phyloP scores from a whole-genome alignment of 2,329 filamentous ascomycete species.

The Ascochyta fabae region DNA sequence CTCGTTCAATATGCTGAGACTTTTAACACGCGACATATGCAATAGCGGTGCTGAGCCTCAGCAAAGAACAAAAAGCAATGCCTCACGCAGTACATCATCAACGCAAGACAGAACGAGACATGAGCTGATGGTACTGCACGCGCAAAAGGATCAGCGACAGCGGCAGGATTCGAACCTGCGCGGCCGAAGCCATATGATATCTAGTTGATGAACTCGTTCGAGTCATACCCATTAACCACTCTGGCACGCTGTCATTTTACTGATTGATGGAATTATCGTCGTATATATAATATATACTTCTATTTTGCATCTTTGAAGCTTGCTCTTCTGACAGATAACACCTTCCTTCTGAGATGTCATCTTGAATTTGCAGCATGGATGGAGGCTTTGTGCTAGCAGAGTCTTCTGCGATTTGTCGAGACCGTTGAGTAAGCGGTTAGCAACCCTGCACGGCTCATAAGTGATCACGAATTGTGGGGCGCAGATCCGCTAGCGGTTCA shows the following conservation, averaged over 20 bases:
- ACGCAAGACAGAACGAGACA: too few species aligned
- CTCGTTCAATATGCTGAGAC: too few species aligned
- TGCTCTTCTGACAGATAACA: too few species aligned
- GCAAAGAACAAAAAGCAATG: too few species aligned
- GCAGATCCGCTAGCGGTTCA: conserved; percentile 9
- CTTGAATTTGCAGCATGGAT: too few species aligned
- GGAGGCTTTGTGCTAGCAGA: too few species aligned
- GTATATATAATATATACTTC: neutral
- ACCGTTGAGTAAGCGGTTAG: neutral
- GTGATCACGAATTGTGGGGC: conserved; percentile 7
- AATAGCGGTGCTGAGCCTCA: too few species aligned
- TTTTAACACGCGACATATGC: too few species aligned
- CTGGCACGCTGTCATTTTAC: conserved; percentile 15
- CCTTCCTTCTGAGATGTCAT: too few species aligned
- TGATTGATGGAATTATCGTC: neutral
- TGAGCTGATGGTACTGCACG: too few species aligned
- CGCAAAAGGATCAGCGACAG: conserved; percentile 8
- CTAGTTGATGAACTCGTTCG: conserved; percentile 27
- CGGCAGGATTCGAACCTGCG: conserved; percentile 32
- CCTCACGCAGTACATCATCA: too few species aligned
- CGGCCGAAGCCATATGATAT: conserved; percentile 39
- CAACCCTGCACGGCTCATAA: conserved; percentile 4
- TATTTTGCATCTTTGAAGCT: too few species aligned
- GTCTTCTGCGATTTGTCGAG: neutral
- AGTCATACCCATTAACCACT: conserved; percentile 36